A percentile compares a stretch with the other conserved stretches of the same genome.
phyloP scores from a whole-genome alignment of 352 stramenopile species.

The Globisporangium abappressorium region DNA sequence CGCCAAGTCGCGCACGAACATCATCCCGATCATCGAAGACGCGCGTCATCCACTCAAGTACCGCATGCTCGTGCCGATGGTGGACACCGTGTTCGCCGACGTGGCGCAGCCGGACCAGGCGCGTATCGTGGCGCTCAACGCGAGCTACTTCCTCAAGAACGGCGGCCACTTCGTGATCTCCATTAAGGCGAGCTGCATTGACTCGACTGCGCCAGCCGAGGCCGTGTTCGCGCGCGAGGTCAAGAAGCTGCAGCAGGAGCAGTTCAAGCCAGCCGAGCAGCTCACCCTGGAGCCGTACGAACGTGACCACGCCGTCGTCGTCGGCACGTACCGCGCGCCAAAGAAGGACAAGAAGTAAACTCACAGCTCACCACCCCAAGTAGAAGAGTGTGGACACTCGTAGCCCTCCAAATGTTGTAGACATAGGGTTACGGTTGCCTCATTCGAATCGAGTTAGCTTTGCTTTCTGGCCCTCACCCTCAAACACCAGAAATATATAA shows the following conservation, averaged over 20 bases:
- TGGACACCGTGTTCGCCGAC: constrained; percentile 99
- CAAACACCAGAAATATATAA: constrained; percentile 10
- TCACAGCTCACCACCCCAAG: not conserved
- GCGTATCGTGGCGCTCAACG: constrained; percentile 98
- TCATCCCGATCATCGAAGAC: constrained; percentile 99
- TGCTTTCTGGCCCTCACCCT: not conserved
- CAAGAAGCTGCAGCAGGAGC: constrained; percentile 97
- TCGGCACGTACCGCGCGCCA: constrained; percentile 93
- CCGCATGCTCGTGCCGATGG: constrained; percentile 98
- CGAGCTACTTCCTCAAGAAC: constrained; percentile 99
- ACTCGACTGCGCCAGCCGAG: constrained; percentile 97
- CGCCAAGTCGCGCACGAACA: constrained; percentile 98
- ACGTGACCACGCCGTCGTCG: constrained; percentile 98
- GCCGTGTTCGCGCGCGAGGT: constrained; percentile 97
- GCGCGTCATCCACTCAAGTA: constrained; percentile 98
- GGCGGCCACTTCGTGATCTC: constrained; percentile 99
- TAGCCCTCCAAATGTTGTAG: not conserved
- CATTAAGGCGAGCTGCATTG: constrained; percentile 99
- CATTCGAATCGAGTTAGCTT: constrained; percentile 8
- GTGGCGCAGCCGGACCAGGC: constrained; percentile 99
- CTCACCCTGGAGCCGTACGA: constrained; percentile 99
- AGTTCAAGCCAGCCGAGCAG: constrained; percentile 99
- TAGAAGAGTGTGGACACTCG: not conserved
- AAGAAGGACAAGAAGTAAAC: constrained; percentile 93
- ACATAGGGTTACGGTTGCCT: not conserved